These are phyloP conservation scores for Sarocladium strictum DNA, from an alignment of 2,329 filamentous ascomycete species.

Conservation along the genomic window DNA sequence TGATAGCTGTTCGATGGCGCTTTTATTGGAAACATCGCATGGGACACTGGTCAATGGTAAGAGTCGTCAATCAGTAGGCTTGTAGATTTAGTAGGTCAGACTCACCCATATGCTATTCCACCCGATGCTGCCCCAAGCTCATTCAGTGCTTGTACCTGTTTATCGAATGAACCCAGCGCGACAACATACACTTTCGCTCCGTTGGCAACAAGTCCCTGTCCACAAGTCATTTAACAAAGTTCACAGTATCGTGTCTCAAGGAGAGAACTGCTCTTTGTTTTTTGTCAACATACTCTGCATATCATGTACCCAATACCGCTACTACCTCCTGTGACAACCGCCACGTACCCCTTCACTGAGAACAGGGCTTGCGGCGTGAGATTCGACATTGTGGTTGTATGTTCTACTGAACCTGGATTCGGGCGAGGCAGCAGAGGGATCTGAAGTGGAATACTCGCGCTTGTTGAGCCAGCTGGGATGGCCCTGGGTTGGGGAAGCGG, in stretches of 20 bases:
- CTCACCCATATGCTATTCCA: conserved; percentile 32
- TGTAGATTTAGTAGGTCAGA: background rate
- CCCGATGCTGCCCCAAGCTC: conserved; percentile 27
- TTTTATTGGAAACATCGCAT: conserved; percentile 35
- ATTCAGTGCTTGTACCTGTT: conserved; percentile 32
- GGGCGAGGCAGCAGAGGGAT: too few relatives aligned
- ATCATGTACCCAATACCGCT: conserved; percentile 43
- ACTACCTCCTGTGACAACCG: conserved; percentile 30
- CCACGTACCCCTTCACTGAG: conserved; percentile 24
- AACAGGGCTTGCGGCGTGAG: conserved; percentile 15
- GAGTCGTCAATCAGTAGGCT: conserved; percentile 17
- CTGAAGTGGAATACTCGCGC: too few relatives aligned
- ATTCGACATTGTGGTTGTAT: background rate
- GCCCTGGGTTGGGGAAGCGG: too few relatives aligned
- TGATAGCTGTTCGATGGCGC: conserved; percentile 29
- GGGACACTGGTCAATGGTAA: conserved; percentile 8
- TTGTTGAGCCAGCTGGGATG: too few relatives aligned
- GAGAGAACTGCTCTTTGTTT: background rate
- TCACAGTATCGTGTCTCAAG: background rate
- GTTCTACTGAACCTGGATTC: too few relatives aligned
- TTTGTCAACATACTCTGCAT: conserved; percentile 25
- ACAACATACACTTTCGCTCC: conserved; percentile 41
- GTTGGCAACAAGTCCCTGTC: conserved; percentile 34
- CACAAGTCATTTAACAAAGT: background rate
- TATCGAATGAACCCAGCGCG: conserved; percentile 31